Conservation (phyloP, 495 filamentous ascomycete genomes). For the Tuber microsphaerosporum region DNA sequence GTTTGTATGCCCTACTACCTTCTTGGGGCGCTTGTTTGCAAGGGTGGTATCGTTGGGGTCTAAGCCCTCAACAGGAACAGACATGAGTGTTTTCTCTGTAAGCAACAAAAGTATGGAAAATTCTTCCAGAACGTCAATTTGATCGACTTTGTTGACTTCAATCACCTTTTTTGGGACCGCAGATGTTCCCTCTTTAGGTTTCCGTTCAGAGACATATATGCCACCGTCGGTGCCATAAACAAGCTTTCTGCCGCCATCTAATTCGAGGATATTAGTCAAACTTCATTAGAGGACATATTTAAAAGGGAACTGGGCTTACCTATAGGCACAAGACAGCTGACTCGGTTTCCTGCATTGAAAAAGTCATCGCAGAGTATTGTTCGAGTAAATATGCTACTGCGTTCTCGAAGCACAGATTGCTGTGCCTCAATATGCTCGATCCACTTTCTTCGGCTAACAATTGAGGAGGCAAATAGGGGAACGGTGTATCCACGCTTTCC, state of each 20-base stretch:
- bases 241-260: slow-evolving; percentile 89
- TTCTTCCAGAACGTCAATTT: slow-evolving; percentile 92
- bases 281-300: slow-evolving; percentile 32
- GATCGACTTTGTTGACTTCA: slow-evolving; percentile 79
- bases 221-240: slow-evolving; percentile 90
- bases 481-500: slow-evolving; percentile 93
- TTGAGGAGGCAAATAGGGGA: slow-evolving; percentile 77
- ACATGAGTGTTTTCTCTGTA: slow-evolving; percentile 80
- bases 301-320: slow-evolving; percentile 52
- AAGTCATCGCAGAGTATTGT: slow-evolving; percentile 76
- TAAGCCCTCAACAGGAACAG: slow-evolving; percentile 75
- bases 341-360: slow-evolving; percentile 71
- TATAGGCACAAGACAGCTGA: slow-evolving; percentile 87
- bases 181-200: slow-evolving; percentile 65
- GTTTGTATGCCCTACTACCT: slow-evolving; percentile 93
- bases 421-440: slow-evolving; percentile 90
- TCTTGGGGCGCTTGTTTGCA: slow-evolving; percentile 79
- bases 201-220: slow-evolving; percentile 83
- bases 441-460: slow-evolving; percentile 80
- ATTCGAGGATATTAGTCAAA: slow-evolving; percentile 5
- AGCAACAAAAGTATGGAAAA: slow-evolving; percentile 87
- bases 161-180: slow-evolving; percentile 73
- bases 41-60: slow-evolving; percentile 68
- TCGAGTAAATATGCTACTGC: slow-evolving; percentile 90
- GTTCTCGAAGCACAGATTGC: slow-evolving; percentile 72